Conservation (phyloP, 345 rosid genomes). For the Cardamine occulta region DNA sequence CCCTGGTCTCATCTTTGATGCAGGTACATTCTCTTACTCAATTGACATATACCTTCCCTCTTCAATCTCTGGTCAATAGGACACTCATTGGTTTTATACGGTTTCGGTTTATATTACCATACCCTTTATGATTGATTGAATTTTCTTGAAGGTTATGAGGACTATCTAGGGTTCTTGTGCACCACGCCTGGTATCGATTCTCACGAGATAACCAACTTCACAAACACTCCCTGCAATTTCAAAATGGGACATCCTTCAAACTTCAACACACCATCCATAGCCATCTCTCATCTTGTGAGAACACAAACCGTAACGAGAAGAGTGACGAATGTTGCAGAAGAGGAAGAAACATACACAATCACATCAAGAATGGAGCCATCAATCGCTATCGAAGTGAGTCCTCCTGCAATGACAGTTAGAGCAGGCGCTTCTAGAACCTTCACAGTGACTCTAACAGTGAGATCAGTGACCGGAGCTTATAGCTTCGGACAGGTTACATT, state of each 20-base stretch:
- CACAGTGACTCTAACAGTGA: constrained; percentile 63
- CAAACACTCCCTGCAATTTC: constrained; percentile 74
- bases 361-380: constrained; percentile 82
- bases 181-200: constrained; percentile 83
- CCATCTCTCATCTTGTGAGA: constrained; percentile 76
- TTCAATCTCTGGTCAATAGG: background rate
- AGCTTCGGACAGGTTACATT: constrained; percentile 80
- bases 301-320: constrained; percentile 70
- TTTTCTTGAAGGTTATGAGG: constrained; percentile 65
- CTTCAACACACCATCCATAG: constrained; percentile 88
- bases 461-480: constrained; percentile 71
- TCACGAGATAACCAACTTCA: constrained; percentile 80
- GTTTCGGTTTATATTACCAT: background rate
- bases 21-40: constrained; percentile 56
- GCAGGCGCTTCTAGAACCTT: constrained; percentile 70
- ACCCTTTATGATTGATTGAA: background rate
- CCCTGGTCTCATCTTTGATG: constrained; percentile 94
- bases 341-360: constrained; percentile 86
- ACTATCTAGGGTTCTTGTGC: constrained; percentile 93
- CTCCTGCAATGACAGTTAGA: constrained; percentile 86
- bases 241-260: constrained; percentile 80
- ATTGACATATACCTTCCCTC: background rate
- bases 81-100: background rate
- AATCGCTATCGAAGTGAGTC: constrained; percentile 75
- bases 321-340: constrained; percentile 78